A percentile compares a stretch with the other conserved stretches of the same genome.
These are phyloP conservation scores for Adansonia grandidieri DNA, from an alignment of 441 rosid genomes.

Conservation along the genomic window DNA sequence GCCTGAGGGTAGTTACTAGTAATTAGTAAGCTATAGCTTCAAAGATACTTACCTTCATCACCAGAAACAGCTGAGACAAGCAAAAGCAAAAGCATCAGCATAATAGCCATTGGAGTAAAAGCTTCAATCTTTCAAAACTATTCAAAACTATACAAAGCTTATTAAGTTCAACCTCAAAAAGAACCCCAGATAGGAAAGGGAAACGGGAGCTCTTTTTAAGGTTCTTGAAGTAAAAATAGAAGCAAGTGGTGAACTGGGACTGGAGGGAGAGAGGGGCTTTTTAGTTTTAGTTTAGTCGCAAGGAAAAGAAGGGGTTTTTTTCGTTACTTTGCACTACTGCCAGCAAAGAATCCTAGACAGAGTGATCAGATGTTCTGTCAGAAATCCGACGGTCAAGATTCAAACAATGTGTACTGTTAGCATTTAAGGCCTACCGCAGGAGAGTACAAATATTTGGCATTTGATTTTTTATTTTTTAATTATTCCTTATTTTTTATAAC, in stretches of 20 bases:
- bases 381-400: conserved; percentile 24
- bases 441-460: neutral
- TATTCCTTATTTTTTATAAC: neutral
- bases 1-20: neutral
- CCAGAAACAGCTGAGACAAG: conserved; percentile 56
- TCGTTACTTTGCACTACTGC: neutral
- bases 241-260: conserved; percentile 7
- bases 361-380: conserved; percentile 15
- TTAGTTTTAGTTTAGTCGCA: neutral
- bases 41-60: conserved; percentile 58
- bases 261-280: neutral
- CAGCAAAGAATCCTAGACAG: neutral
- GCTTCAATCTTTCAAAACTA: conserved; percentile 33
- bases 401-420: conserved; percentile 14
- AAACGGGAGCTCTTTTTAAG: conserved; percentile 25
- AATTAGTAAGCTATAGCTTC: neutral
- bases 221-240: conserved; percentile 23
- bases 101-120: conserved; percentile 52
- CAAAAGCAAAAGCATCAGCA: conserved; percentile 54
- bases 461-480: neutral
- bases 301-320: neutral
- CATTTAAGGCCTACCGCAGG: conserved; percentile 9
- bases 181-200: conserved; percentile 7
- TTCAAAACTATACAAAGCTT: conserved; percentile 24
- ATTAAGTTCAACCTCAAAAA: conserved; percentile 9